Evolutionary conservation across 768 basidiomycete species (phyloP).

Genomic region (Leccinum subgranulosum): DNA sequence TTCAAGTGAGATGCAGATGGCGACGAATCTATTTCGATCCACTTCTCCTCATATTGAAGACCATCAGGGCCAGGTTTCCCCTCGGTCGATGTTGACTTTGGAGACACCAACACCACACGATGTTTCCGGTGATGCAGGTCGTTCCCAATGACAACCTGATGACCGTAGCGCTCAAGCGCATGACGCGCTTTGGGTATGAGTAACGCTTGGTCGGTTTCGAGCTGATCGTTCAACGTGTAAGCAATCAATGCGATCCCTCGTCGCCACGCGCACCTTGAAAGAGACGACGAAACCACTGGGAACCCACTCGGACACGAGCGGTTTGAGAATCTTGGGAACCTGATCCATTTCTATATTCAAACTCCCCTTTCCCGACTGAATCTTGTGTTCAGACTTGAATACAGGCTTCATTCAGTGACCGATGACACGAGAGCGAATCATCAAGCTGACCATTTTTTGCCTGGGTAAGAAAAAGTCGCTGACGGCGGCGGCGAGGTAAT

Average conservation of each 20-base stretch:
- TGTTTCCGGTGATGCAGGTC: conserved; percentile 88
- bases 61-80: conserved; percentile 15
- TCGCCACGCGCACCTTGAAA: conserved; percentile 73
- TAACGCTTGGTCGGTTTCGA: conserved; percentile 84
- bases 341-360: conserved; percentile 98
- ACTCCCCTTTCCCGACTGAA: conserved; percentile 94
- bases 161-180: conserved; percentile 91
- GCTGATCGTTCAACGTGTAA: conserved; percentile 42
- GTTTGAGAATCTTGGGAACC: conserved; percentile 93
- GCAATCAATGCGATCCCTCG: background rate
- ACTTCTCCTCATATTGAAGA: conserved; percentile 49
- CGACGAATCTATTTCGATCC: conserved; percentile 58
- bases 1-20: conserved; percentile 36
- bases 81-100: conserved; percentile 19
- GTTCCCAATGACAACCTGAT: conserved; percentile 97
- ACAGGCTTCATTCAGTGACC: background rate
- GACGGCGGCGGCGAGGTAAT: conserved; percentile 96
- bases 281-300: conserved; percentile 89
- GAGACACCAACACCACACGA: conserved; percentile 90
- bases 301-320: conserved; percentile 93
- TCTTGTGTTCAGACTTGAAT: conserved; percentile 91
- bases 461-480: conserved; percentile 96
- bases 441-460: conserved; percentile 76
- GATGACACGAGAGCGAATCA: background rate
- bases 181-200: conserved; percentile 88